These are phyloP conservation scores for Flaveria robusta DNA, from an alignment of 129 eudicot genomes.

Conservation along the genomic window DNA sequence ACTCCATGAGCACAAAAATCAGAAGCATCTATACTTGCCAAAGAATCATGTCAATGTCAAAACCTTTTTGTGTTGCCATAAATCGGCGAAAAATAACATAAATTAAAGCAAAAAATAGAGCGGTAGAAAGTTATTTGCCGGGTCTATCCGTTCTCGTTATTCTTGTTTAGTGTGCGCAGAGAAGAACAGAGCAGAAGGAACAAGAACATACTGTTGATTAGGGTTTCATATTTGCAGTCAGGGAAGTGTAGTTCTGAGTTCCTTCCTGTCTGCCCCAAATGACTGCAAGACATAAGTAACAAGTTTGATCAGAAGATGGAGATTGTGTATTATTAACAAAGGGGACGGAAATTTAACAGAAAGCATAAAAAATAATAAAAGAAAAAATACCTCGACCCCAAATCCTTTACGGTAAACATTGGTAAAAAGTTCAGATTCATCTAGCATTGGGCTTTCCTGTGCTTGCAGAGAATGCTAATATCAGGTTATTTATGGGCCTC, in stretches of 20 bases:
- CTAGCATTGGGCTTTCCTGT: constrained; percentile 93
- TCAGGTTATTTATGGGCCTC: not conserved
- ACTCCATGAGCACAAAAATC: constrained; percentile 15
- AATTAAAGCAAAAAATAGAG: not conserved
- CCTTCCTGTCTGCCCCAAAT: constrained; percentile 91
- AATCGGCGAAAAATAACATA: not conserved
- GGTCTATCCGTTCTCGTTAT: constrained; percentile 33
- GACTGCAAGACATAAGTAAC: constrained; percentile 48
- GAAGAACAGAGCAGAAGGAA: constrained; percentile 7
- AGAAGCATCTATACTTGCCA: constrained; percentile 29
- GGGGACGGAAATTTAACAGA: not conserved
- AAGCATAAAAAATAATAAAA: not conserved
- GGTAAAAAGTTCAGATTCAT: constrained; percentile 73
- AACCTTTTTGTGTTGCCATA: constrained; percentile 2
- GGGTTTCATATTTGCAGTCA: constrained; percentile 34
- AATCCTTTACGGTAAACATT: constrained; percentile 84
- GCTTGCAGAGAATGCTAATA: constrained; percentile 22
- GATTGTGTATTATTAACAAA: not conserved
- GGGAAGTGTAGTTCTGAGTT: constrained; percentile 69
- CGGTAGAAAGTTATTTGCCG: constrained; percentile 17
- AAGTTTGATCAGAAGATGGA: not conserved
- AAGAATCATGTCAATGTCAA: constrained; percentile 21
- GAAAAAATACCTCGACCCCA: constrained; percentile 74
- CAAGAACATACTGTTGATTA: constrained; percentile 3
- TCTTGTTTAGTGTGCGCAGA: constrained; percentile 14